Evolutionary conservation across 1,284 basidiomycete species (phyloP).

Genomic region (Moesziomyces aphidis): DNA sequence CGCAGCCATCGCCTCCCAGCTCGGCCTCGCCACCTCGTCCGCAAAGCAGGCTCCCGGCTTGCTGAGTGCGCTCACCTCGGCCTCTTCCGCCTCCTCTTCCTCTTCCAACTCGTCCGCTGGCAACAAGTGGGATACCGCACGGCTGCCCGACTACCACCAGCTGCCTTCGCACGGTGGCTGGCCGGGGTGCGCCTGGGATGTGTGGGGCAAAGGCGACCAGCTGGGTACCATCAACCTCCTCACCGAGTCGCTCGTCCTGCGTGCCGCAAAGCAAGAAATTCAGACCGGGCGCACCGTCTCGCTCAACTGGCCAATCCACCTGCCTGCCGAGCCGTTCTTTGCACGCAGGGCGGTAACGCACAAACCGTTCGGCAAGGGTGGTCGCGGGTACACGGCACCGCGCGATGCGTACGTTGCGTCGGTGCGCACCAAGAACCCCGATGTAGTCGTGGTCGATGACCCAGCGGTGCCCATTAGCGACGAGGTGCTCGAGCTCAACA

Average conservation of each 20-base stretch:
- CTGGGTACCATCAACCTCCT: constrained; percentile 79
- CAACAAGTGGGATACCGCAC: constrained; percentile 38
- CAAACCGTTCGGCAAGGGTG: constrained; percentile 40
- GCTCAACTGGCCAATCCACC: constrained; percentile 59
- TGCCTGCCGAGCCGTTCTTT: constrained; percentile 58
- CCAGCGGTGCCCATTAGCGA: constrained; percentile 47
- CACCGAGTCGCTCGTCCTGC: constrained; percentile 75
- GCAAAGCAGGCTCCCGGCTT: constrained; percentile 33
- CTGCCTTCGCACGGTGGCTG: constrained; percentile 55
- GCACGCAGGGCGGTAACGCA: constrained; percentile 43
- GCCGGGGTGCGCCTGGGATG: constrained; percentile 73
- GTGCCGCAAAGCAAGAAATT: constrained; percentile 76
- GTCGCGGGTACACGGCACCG: constrained; percentile 22
- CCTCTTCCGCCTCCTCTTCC: constrained; percentile 8
- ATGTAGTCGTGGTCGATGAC: constrained; percentile 26
- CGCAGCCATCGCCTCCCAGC: constrained; percentile 50
- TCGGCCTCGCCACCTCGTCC: constrained; percentile 43
- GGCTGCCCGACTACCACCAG: constrained; percentile 49
- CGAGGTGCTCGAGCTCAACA: constrained; percentile 72
- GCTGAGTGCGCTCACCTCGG: constrained; percentile 9
- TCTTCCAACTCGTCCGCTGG: constrained; percentile 4
- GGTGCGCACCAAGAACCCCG: constrained; percentile 13
- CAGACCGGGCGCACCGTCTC: constrained; percentile 61
- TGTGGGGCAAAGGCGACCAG: constrained; percentile 79
- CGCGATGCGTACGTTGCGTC: constrained; percentile 31